phyloP scores from a whole-genome alignment of 345 rosid genomes.

The Acer saccharum region DNA sequence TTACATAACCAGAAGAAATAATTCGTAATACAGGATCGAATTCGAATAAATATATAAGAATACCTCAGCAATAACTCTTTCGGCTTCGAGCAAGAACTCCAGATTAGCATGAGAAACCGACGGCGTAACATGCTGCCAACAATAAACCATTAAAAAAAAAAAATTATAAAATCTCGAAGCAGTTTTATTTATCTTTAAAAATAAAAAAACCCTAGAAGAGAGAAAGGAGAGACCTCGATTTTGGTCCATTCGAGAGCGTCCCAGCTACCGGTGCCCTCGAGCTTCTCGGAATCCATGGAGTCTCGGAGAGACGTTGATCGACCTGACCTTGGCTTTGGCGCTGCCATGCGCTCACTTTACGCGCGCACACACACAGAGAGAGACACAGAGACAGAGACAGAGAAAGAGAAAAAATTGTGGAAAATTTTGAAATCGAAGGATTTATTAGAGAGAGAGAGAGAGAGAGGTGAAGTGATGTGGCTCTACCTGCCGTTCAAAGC shows the following conservation, averaged over 20 bases:
- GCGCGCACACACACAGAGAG: not conserved
- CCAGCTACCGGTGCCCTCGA: constrained; percentile 84
- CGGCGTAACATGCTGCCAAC: constrained; percentile 49
- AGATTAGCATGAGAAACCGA: constrained; percentile 51
- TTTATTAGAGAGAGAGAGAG: not conserved
- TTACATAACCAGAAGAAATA: not conserved
- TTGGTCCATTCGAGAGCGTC: constrained; percentile 85
- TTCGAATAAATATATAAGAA: not conserved
- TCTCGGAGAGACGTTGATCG: constrained; percentile 53
- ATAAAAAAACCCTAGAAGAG: constrained; percentile 26
- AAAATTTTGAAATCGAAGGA: not conserved
- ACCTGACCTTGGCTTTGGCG: constrained; percentile 40
- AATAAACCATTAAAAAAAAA: not conserved
- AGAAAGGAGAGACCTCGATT: constrained; percentile 47
- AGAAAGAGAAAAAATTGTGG: too few species aligned
- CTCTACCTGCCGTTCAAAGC: not conserved
- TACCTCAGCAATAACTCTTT: constrained; percentile 68
- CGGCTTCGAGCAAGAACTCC: constrained; percentile 76
- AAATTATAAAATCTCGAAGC: not conserved
- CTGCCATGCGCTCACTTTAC: constrained; percentile 41
- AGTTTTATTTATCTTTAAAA: too few species aligned
- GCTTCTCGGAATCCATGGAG: constrained; percentile 56
- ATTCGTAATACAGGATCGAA: not conserved
- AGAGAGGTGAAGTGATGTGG: not conserved
- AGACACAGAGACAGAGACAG: not conserved